Evolutionary conservation across 805 yeast species (phyloP).

Genomic region (Saturnispora galanensis): DNA sequence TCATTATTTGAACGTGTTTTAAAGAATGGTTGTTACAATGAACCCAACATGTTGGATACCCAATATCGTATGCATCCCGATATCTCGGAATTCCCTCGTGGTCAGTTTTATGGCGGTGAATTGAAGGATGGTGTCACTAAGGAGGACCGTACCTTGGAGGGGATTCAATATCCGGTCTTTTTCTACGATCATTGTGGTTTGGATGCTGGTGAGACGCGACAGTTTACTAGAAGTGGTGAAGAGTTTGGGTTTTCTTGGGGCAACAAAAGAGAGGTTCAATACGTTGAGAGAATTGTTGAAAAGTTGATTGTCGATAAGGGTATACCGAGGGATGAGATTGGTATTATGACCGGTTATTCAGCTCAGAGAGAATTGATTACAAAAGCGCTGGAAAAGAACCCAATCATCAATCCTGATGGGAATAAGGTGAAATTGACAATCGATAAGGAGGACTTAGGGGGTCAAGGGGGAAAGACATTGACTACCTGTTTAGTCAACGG

Average conservation of each 20-base stretch:
- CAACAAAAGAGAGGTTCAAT: conserved; percentile 43
- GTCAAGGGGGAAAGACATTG: conserved; percentile 25
- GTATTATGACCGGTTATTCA: conserved; percentile 67
- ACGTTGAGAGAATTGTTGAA: conserved; percentile 38
- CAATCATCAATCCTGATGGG: conserved; percentile 44
- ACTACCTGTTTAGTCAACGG: conserved; percentile 39
- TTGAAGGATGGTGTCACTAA: conserved; percentile 62
- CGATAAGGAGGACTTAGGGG: conserved; percentile 51
- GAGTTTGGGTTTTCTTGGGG: conserved; percentile 48
- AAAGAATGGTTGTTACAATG: conserved; percentile 47
- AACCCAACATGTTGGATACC: conserved; percentile 59
- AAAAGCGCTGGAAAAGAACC: conserved; percentile 36
- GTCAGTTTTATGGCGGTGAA: conserved; percentile 61
- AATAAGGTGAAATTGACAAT: conserved; percentile 39
- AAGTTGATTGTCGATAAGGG: conserved; percentile 45
- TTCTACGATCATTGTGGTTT: conserved; percentile 51
- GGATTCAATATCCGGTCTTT: conserved; percentile 44
- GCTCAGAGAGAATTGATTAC: conserved; percentile 64
- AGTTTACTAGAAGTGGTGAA: conserved; percentile 32
- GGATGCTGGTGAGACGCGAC: conserved; percentile 35
- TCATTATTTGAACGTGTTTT: conserved; percentile 62
- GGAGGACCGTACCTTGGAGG: conserved; percentile 36
- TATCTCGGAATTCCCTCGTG: conserved; percentile 77
- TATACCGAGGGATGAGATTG: conserved; percentile 41
- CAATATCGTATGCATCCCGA: conserved; percentile 97